Evolutionary conservation across 371 early-diverging fungal genomes (phyloP), one percentile per base, ranked within the genome.

Genomic region (Mortierella sp.): DNA sequence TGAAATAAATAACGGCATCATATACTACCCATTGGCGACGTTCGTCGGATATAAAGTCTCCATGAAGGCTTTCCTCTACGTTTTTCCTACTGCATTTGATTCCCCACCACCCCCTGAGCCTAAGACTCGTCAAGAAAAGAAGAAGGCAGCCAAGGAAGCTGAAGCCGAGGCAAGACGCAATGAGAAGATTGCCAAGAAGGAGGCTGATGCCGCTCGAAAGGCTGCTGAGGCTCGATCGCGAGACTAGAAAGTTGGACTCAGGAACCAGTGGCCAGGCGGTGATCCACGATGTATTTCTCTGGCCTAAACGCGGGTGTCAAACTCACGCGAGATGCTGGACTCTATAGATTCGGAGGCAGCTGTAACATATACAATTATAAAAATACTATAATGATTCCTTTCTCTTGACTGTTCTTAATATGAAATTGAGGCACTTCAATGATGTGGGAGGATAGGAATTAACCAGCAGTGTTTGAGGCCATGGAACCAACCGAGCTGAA

Each of bases 171-270:
- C 73, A 3, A 81, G 55, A 37, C 68, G 70, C 20, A 54, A 64
- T 4, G 73, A 73, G 57, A 75, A 66, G n/a, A 18, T 54, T 11
- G 43, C 72, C 24, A 72, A 66, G 61, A 66, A 18, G 37, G 69
- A 81, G 9, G 83, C 83, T n/a, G 76, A 81, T 61, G 76, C 81
- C 10, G 62, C 64, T 20, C 73, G 76, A 30, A 81, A 81, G 61
- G 30, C 59, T 30, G 66, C 65, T 5, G 80, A 79, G 66, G 68
- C 75, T 62, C 80, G 80, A 5, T 39, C 59, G 14, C 26, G 45
- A 24, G 65, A 68, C 39, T 77, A 67, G 51, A 22, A 37, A 10
- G 24, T 20, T 28, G 30, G 35, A 22, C 18, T 14, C 14, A 61
- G 5, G n/a, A 6, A 4, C 30, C 10, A 18, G 37, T 37, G 30